phyloP scores from a whole-genome alignment of 1,284 basidiomycete genomes.

The Apiotrichum siamense region DNA sequence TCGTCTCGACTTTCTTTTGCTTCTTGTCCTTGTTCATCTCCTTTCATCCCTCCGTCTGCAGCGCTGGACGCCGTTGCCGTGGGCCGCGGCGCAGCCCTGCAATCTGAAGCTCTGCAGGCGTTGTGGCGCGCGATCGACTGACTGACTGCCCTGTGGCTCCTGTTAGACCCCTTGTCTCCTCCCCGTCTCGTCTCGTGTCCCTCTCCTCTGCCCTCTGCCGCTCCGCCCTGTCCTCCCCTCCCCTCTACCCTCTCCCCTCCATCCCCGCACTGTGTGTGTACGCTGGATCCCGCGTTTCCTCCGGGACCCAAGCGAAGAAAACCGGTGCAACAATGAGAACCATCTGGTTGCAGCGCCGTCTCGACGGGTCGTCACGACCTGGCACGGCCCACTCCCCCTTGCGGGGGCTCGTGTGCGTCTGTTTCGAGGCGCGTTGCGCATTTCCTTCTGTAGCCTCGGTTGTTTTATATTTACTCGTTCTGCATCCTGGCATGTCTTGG shows the following conservation, averaged over 20 bases:
- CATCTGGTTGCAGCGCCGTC: constrained; percentile 25
- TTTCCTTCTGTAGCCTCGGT: not conserved
- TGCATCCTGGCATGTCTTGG: not conserved
- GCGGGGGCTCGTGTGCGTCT: not conserved
- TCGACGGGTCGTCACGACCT: not conserved
- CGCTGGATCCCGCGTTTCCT: constrained; percentile 32
- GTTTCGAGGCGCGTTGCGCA: constrained; percentile 16
- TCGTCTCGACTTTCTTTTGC: not conserved
- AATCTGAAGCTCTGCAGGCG: too few species aligned
- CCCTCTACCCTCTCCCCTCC: not conserved
- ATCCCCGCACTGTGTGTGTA: constrained; percentile 37
- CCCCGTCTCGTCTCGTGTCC: not conserved
- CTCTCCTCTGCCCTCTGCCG: not conserved
- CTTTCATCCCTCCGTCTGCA: not conserved
- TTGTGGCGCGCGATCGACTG: not conserved
- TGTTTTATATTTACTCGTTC: not conserved
- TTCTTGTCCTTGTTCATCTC: not conserved
- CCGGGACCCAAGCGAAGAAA: constrained; percentile 40
- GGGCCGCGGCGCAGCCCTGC: too few species aligned
- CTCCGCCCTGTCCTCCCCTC: not conserved
- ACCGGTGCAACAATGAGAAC: constrained; percentile 42
- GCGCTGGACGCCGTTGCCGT: too few species aligned
- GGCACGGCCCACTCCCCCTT: not conserved
- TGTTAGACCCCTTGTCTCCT: too few species aligned
- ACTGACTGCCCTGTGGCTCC: too few species aligned